phyloP scores from a whole-genome alignment of 306 rosid species.

The Malus orientalis region DNA sequence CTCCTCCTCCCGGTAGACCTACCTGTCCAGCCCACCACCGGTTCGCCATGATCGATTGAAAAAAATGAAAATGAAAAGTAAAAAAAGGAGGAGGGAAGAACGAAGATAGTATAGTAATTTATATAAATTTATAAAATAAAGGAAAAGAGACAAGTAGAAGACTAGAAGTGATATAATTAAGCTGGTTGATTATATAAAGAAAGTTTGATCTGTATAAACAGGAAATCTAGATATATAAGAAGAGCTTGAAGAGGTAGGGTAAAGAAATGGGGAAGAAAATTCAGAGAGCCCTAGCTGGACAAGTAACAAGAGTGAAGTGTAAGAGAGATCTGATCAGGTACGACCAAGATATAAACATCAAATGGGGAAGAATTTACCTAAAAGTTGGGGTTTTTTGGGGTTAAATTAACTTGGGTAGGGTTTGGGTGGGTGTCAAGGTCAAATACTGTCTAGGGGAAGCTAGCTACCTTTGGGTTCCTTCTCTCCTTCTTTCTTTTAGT shows the following conservation, averaged over 20 bases:
- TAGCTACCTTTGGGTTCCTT: not conserved
- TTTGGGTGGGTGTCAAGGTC: not conserved
- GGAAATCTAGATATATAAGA: not conserved
- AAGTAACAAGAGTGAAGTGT: not conserved
- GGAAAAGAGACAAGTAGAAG: not conserved
- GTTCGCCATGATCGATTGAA: constrained; percentile 43
- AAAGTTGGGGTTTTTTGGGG: not conserved
- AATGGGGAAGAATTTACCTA: not conserved
- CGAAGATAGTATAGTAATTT: not conserved
- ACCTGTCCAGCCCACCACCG: constrained; percentile 78
- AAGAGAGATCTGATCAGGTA: not conserved
- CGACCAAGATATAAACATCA: not conserved
- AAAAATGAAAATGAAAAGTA: not conserved
- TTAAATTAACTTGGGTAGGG: not conserved
- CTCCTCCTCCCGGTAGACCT: constrained; percentile 44
- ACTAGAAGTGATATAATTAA: no score
- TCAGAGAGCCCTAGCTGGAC: not conserved
- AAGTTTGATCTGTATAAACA: not conserved
- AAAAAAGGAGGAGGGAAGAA: not conserved
- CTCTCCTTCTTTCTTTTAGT: not conserved
- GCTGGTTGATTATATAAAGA: not conserved
- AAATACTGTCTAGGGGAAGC: not conserved
- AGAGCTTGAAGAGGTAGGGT: not conserved
- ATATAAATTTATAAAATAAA: not conserved
- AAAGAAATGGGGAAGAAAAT: not conserved